Percentiles rank a stretch among this genome's conserved stretches.
phyloP scores from a whole-genome alignment of 257 asterid genomes.

The Nicotiana tabacum region DNA sequence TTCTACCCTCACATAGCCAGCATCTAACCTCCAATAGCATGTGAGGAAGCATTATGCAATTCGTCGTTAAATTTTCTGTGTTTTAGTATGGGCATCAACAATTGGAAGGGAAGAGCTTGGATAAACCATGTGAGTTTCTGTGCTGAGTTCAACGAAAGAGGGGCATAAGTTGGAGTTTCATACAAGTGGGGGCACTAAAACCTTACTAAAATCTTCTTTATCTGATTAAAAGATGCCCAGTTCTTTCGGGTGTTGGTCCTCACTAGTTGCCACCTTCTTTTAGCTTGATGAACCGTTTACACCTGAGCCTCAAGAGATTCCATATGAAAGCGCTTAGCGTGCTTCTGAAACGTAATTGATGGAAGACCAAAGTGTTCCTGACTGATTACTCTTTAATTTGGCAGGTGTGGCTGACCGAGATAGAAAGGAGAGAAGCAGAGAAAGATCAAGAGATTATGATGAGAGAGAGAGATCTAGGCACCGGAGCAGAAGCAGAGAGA shows the following conservation, averaged over 20 bases:
- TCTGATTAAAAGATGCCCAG: neutral
- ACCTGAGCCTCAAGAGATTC: neutral
- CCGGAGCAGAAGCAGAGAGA: slow-evolving; percentile 59
- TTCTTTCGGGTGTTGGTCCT: neutral
- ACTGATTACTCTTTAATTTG: neutral
- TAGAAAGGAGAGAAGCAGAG: slow-evolving; percentile 62
- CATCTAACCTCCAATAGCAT: neutral
- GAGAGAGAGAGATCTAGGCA: slow-evolving; percentile 70
- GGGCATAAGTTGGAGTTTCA: neutral
- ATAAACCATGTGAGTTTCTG: neutral
- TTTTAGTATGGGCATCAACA: neutral
- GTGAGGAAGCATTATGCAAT: neutral
- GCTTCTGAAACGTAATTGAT: neutral
- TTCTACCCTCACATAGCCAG: neutral
- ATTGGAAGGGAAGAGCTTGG: neutral
- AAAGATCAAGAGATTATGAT: slow-evolving; percentile 61
- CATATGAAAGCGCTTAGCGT: neutral
- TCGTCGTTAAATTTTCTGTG: neutral
- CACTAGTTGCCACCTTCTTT: neutral
- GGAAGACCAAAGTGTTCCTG: neutral
- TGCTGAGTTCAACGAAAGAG: neutral
- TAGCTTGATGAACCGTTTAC: neutral
- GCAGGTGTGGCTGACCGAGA: slow-evolving; percentile 54
- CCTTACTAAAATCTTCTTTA: neutral
- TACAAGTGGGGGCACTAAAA: neutral